Evolutionary conservation across 1,284 basidiomycete species (phyloP).

Genomic region (Trichosporon faecale): DNA sequence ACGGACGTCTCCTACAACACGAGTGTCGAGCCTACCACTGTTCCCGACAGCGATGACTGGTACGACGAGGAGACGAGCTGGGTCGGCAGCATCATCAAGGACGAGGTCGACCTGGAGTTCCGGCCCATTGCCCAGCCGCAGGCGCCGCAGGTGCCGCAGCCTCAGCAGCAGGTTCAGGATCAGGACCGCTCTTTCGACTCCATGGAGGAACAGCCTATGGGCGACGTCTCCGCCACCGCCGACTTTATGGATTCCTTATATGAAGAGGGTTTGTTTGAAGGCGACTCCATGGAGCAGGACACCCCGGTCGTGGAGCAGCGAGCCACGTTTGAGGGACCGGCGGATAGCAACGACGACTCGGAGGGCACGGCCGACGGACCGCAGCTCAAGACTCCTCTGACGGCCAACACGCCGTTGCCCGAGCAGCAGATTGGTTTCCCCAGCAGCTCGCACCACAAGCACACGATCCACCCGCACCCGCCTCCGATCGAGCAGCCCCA

Average conservation of each 20-base stretch:
- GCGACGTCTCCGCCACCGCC: slow-evolving; percentile 46
- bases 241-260: slow-evolving; percentile 51
- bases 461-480: slow-evolving; percentile 22
- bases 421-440: slow-evolving; percentile 19
- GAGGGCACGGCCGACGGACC: neutral
- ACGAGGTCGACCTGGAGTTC: slow-evolving; percentile 26
- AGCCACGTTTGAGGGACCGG: slow-evolving; percentile 26
- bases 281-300: slow-evolving; percentile 34
- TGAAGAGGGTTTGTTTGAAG: slow-evolving; percentile 46
- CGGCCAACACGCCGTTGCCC: slow-evolving; percentile 3
- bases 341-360: neutral
- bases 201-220: slow-evolving; percentile 9
- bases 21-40: slow-evolving; percentile 46
- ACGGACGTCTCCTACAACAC: slow-evolving; percentile 53
- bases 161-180: neutral
- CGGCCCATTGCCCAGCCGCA: neutral
- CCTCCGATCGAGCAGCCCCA: slow-evolving; percentile 34
- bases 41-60: slow-evolving; percentile 47
- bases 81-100: slow-evolving; percentile 10
- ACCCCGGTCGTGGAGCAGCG: slow-evolving; percentile 39
- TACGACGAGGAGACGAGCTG: slow-evolving; percentile 28
- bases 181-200: slow-evolving; percentile 16
- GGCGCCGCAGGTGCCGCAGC: neutral
- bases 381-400: slow-evolving; percentile 39
- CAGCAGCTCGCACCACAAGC: slow-evolving; percentile 18